phyloP scores from a whole-genome alignment of 768 basidiomycete genomes.

The Scleroderma citrinum region DNA sequence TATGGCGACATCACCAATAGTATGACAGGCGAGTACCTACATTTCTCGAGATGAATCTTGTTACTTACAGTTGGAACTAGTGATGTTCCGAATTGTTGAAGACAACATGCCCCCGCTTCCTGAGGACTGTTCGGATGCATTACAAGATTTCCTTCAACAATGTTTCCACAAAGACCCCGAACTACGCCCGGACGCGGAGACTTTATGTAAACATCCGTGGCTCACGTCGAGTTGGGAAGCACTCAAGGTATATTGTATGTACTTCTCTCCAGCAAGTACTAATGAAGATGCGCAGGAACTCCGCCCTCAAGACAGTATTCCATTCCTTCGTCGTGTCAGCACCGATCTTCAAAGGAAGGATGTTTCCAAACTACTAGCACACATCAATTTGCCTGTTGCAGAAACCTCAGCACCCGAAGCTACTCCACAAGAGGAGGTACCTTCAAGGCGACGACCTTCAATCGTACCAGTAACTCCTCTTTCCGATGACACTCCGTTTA shows the following conservation, averaged over 20 bases:
- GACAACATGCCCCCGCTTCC: slow-evolving; percentile 87
- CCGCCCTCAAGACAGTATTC: slow-evolving; percentile 90
- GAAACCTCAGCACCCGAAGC: slow-evolving; percentile 42
- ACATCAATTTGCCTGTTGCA: slow-evolving; percentile 26
- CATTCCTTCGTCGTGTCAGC: slow-evolving; percentile 89
- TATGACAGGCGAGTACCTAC: slow-evolving; percentile 66
- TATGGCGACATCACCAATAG: slow-evolving; percentile 85
- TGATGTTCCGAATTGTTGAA: slow-evolving; percentile 98
- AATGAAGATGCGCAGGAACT: slow-evolving; percentile 46
- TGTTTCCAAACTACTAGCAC: slow-evolving; percentile 46
- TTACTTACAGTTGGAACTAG: slow-evolving; percentile 32
- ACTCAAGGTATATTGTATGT: slow-evolving; percentile 52
- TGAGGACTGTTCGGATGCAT: slow-evolving; percentile 64
- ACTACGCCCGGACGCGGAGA: slow-evolving; percentile 76
- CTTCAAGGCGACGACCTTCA: slow-evolving; percentile 33
- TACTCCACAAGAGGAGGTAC: slow-evolving; percentile 35
- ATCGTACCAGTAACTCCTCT: slow-evolving; percentile 28
- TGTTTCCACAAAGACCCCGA: slow-evolving; percentile 90
- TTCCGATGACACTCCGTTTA: slow-evolving; percentile 36
- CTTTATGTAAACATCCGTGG: slow-evolving; percentile 90
- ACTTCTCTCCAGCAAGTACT: not conserved
- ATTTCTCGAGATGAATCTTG: not conserved
- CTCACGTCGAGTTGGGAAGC: slow-evolving; percentile 72
- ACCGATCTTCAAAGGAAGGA: slow-evolving; percentile 76
- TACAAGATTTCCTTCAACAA: slow-evolving; percentile 73